phyloP scores from a whole-genome alignment of 768 basidiomycete species.

The Mycena polygramma region DNA sequence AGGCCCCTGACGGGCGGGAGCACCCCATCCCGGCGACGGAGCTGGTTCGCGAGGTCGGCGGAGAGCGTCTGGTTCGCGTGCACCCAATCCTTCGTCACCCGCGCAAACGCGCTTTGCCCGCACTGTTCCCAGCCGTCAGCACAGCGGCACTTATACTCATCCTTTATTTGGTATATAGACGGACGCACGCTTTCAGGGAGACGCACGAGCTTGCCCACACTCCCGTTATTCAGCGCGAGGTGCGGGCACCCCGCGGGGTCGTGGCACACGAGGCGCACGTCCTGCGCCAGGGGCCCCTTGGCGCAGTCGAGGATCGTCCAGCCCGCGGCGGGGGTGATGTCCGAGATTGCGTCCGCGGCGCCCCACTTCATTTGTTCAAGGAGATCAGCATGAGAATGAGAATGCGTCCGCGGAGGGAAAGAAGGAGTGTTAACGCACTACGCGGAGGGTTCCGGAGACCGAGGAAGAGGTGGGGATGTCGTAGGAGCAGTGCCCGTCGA shows the following conservation, averaged over 20 bases:
- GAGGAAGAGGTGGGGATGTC: constrained; percentile 23
- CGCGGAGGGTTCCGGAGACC: constrained; percentile 54
- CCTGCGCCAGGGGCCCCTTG: constrained; percentile 54
- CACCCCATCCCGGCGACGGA: constrained; percentile 51
- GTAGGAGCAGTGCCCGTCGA: constrained; percentile 43
- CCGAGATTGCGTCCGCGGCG: constrained; percentile 51
- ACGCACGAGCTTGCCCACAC: constrained; percentile 61
- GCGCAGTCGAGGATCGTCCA: constrained; percentile 66
- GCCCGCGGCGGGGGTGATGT: constrained; percentile 63
- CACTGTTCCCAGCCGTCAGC: too few relatives aligned
- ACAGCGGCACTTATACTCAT: too few relatives aligned
- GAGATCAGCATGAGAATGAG: too few relatives aligned
- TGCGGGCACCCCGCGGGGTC: constrained; percentile 28
- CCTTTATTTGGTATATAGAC: too few relatives aligned
- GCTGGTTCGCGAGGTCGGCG: constrained; percentile 39
- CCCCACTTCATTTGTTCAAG: constrained; percentile 55
- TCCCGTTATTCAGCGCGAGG: constrained; percentile 46
- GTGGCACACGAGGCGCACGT: constrained; percentile 63
- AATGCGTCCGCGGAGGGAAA: background rate
- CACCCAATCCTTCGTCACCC: constrained; percentile 57
- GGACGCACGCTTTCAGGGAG: constrained; percentile 66
- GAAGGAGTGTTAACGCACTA: constrained; percentile 45
- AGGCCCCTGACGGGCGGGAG: constrained; percentile 55
- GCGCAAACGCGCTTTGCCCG: constrained; percentile 55
- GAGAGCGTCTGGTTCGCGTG: constrained; percentile 61